Evolutionary conservation across 257 asterid genomes (phyloP).

Genomic region (Verbena officinalis): DNA sequence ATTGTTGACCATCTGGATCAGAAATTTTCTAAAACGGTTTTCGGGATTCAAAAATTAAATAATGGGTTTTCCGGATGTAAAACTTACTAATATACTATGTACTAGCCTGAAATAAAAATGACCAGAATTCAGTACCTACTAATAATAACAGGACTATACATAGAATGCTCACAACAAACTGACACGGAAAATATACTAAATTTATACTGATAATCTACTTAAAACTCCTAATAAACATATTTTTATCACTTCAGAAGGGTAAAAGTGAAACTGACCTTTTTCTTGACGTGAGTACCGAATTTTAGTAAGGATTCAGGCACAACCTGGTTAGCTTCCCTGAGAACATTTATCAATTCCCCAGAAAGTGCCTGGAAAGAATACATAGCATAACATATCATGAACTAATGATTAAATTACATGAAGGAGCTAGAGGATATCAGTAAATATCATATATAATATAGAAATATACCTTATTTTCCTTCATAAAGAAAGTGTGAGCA

Average conservation of each 20-base stretch:
- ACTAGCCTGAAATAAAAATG: too few species aligned
- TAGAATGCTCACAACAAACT: neutral
- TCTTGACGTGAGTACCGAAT: slow-evolving; percentile 97
- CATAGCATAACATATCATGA: slow-evolving; percentile 12
- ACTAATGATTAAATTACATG: neutral
- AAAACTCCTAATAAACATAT: neutral
- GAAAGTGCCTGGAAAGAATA: slow-evolving; percentile 67
- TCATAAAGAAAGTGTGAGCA: slow-evolving; percentile 96
- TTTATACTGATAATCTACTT: neutral
- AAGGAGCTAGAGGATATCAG: neutral
- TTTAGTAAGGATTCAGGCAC: slow-evolving; percentile 83
- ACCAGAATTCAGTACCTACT: neutral
- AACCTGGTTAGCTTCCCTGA: slow-evolving; percentile 88
- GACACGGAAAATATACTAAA: neutral
- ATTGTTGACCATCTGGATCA: too few species aligned
- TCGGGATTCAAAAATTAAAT: too few species aligned
- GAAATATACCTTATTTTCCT: slow-evolving; percentile 80
- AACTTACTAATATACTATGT: too few species aligned
- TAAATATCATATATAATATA: neutral
- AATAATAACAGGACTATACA: neutral
- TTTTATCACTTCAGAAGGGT: slow-evolving; percentile 1
- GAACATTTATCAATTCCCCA: slow-evolving; percentile 94
- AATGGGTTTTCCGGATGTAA: too few species aligned
- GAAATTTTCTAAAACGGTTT: too few species aligned
- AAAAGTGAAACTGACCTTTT: slow-evolving; percentile 54